phyloP scores from a whole-genome alignment of 192 early-diverging fungal species.

The Chytriomyces hyalinus region DNA sequence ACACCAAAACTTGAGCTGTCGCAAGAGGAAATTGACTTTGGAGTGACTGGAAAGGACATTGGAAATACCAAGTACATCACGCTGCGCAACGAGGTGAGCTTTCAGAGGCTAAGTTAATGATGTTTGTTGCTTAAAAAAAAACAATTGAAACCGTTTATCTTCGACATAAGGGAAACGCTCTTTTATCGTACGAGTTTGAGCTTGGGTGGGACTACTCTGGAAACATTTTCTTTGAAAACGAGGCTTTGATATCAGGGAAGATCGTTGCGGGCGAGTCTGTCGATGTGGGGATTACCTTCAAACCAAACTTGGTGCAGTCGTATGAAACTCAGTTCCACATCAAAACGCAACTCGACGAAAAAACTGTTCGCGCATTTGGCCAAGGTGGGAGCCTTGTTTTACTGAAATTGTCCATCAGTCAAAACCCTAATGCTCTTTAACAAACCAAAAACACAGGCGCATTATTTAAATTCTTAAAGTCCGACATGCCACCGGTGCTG shows the following conservation, averaged over 20 bases:
- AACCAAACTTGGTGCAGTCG: conserved; percentile 33
- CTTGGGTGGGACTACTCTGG: conserved; percentile 47
- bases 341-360: conserved; percentile 45
- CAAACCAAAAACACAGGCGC: conserved; percentile 40
- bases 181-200: conserved; percentile 47
- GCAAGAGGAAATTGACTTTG: conserved; percentile 49
- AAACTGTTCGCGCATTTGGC: conserved; percentile 37
- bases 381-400: conserved; percentile 24
- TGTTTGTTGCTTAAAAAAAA: no score
- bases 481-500: conserved; percentile 40
- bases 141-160: neutral
- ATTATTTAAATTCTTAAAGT: conserved; percentile 42
- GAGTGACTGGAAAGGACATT: conserved; percentile 42
- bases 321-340: conserved; percentile 40
- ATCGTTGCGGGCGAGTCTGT: conserved; percentile 40
- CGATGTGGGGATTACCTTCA: conserved; percentile 36
- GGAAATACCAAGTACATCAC: conserved; percentile 26
- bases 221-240: conserved; percentile 34
- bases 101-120: no score
- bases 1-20: conserved; percentile 51
- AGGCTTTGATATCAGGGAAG: conserved; percentile 33
- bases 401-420: neutral
- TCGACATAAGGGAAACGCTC: conserved; percentile 46
- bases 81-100: conserved; percentile 45
- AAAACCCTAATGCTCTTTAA: neutral